Evolutionary conservation across 768 basidiomycete genomes (phyloP), one percentile per base, ranked within the genome.

Genomic region (Filobasidium wieringae): DNA sequence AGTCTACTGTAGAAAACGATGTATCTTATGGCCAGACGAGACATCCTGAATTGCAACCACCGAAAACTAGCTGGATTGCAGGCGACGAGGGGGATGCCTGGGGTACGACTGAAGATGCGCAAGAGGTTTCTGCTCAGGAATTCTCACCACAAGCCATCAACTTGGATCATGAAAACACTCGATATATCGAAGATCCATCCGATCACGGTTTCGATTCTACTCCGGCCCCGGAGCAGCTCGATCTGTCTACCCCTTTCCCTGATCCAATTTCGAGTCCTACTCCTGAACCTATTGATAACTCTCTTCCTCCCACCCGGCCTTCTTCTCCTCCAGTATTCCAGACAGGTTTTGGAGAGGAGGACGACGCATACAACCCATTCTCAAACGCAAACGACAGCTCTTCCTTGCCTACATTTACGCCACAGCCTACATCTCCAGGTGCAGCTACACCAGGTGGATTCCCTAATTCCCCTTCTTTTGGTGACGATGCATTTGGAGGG

Each of bases 401-500:
- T 11, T 19, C 43, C 24, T 26, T 47, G n/a, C 43, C 43, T 19
- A 47, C 43, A 14, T 47, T 47, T 26, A 14, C 14, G 15, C 22
- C 43, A 14, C 29, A 19, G n/a, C 7, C 37, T 22, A 4, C 24
- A 31, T 11, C 11, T 33, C 24, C 37, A 7, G 30, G 22, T 7
- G 29, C 37, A 7, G 53, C 40, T 19, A n/a, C 29, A 15, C 9
- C 27, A 29, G 4, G 17, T 8, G 24, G 37, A 14, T 37, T 47
- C 5, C 50, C 50, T 30, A 29, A 33, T 3, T 36, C 47, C 6
- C 50, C 56, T n/a, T 40, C 49, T 2, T 32, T 51, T 15, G 56
- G 41, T 3, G 56, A 57, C 41, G 56, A 51, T 34, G 56, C 47
- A 5, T 57, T 57, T 49, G 56, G 56, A n/a, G 56, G 56, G 4